Evolutionary conservation across 2,329 filamentous ascomycete species (phyloP).

Genomic region (Phyllosticta paracitricarpa): DNA sequence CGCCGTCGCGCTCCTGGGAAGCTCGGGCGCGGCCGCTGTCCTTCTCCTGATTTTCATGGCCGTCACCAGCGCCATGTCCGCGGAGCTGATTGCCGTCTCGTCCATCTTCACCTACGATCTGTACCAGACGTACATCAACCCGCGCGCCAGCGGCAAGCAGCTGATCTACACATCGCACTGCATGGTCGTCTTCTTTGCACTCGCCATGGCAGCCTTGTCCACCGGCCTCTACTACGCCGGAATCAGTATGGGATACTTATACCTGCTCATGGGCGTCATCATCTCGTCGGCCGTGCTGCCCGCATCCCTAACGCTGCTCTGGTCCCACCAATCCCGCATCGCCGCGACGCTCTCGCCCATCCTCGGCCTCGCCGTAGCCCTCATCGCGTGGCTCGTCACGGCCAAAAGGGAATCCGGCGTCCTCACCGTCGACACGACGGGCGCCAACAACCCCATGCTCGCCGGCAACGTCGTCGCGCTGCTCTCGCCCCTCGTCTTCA

Average conservation of each 20-base stretch:
- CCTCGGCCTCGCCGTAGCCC: conserved; percentile 56
- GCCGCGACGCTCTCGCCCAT: conserved; percentile 62
- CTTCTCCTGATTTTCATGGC: conserved; percentile 46
- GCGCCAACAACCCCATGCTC: conserved; percentile 73
- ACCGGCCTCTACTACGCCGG: conserved; percentile 50
- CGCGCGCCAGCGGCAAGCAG: conserved; percentile 59
- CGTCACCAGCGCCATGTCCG: conserved; percentile 34
- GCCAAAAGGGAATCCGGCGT: conserved; percentile 58
- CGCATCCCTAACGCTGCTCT: conserved; percentile 68
- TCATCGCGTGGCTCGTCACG: conserved; percentile 71
- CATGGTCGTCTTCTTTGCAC: conserved; percentile 62
- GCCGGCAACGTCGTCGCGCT: conserved; percentile 78
- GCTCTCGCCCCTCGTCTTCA: conserved; percentile 63
- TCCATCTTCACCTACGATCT: conserved; percentile 84
- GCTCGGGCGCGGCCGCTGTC: conserved; percentile 68
- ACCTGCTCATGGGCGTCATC: conserved; percentile 84
- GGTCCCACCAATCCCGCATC: conserved; percentile 68
- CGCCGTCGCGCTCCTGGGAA: conserved; percentile 71
- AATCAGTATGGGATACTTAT: conserved; percentile 81
- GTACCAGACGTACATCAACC: conserved; percentile 80
- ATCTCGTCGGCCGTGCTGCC: conserved; percentile 80
- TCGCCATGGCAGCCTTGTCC: conserved; percentile 68
- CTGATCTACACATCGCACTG: conserved; percentile 73
- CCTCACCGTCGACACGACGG: conserved; percentile 64
- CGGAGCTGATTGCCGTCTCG: conserved; percentile 54